phyloP scores from a whole-genome alignment of 1,139 yeast genomes.

The Candida pseudoviswanathii region DNA sequence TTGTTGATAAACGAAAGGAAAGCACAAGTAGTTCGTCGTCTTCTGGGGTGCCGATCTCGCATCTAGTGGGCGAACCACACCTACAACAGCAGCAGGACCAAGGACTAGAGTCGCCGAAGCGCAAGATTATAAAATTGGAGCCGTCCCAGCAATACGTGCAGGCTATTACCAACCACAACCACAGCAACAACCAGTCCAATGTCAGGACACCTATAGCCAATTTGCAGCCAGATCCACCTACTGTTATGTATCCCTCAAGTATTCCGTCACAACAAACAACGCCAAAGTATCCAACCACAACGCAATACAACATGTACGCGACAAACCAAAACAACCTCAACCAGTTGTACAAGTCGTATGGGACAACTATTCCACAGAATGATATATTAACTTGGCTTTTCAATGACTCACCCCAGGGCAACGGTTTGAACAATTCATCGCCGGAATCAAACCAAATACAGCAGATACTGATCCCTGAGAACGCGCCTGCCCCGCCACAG shows the following conservation, averaged over 20 bases:
- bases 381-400: slow-evolving; percentile 42
- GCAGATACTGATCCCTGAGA: not conserved
- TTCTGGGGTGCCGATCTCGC: slow-evolving; percentile 1
- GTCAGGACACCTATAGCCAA: not conserved
- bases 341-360: slow-evolving; percentile 8
- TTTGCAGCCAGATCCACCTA: not conserved
- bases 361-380: slow-evolving; percentile 22
- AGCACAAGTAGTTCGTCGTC: not conserved
- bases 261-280: slow-evolving; percentile 7
- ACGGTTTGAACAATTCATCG: not conserved
- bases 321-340: slow-evolving; percentile 7
- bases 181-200: not conserved
- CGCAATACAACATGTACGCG: not conserved
- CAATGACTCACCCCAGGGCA: slow-evolving; percentile 8
- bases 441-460: not conserved
- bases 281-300: slow-evolving; percentile 10
- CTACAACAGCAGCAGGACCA: slow-evolving; percentile 1
- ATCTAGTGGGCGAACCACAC: slow-evolving; percentile 1
- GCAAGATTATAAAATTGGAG: not conserved
- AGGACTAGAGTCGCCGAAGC: not conserved
- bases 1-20: slow-evolving; percentile 1
- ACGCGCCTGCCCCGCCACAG: slow-evolving; percentile 1
- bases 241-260: not conserved
- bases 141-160: not conserved
- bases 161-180: not conserved